Evolutionary conservation across 1,284 basidiomycete genomes (phyloP), one percentile per base, ranked within the genome.

Genomic region (Puccinia coronata): DNA sequence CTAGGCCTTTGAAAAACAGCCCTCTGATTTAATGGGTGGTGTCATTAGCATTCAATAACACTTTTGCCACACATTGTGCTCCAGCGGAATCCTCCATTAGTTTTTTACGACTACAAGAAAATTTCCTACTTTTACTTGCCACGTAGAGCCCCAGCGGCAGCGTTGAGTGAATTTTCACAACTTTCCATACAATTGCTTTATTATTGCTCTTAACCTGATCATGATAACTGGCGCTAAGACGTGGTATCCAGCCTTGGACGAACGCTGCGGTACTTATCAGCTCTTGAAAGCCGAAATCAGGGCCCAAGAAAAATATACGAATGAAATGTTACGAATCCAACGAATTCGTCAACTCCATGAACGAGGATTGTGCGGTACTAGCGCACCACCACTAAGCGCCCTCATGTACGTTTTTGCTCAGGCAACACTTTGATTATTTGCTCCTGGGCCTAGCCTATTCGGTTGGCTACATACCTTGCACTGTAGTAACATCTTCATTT

Each of bases 201-300:
- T 41, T 55, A 31, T 61, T 39, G 34, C 36, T 61, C 23, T 47
- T 53, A 39, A n/a, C 43, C 25, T 16, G 5, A 75, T 39, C 28
- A 51, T 41, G 49, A n/a, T 61, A n/a, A 51, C 59, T 23, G 59
- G 74, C 65, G 74, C 59, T 41, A 59, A 59, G 23, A 77, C 74
- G 14, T 77, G 74, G 74, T 77, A 77, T 28, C 74, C 74, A 41
- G 74, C 36, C 57, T 36, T 51, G 41, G 74, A 77, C 41, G 74
- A 77, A 41, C 74, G 74, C 55, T 41, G 59, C 28, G 74, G 74
- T 12, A 53, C 36, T 28, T 65, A 77, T 65, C 74, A 77, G 47
- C 49, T 77, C 5, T 59, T 49, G n/a, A 77, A 77, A 43, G 74
- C 74, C 20, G 74, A 77, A 53, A 34, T 61, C n/a, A 41, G 74